Percentiles rank a stretch among this genome's conserved stretches.
These are phyloP conservation scores for Penicillium sp. DNA, from an alignment of 2,329 filamentous ascomycete genomes.

Conservation along the genomic window DNA sequence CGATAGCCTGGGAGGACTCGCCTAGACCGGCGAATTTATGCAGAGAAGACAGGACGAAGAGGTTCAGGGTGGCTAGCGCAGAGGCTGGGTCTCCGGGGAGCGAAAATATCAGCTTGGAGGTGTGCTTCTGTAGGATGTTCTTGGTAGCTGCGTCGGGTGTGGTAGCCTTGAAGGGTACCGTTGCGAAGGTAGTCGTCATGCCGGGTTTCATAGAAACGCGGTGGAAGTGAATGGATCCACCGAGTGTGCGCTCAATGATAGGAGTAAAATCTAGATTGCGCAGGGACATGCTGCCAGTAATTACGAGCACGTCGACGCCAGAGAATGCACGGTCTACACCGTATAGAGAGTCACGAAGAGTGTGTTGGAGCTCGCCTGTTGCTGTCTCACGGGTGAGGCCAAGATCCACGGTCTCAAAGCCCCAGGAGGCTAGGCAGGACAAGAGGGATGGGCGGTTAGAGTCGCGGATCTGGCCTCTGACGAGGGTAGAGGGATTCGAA, in stretches of 20 bases:
- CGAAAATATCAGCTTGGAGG: slow-evolving; percentile 74
- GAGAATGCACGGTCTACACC: neutral
- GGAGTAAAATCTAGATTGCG: slow-evolving; percentile 95
- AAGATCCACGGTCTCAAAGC: slow-evolving; percentile 76
- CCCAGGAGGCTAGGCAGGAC: slow-evolving; percentile 69
- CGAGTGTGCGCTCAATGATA: slow-evolving; percentile 77
- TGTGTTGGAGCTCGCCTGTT: slow-evolving; percentile 69
- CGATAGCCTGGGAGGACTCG: slow-evolving; percentile 3
- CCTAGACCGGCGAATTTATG: slow-evolving; percentile 71
- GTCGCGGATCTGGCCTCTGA: slow-evolving; percentile 71
- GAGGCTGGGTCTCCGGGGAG: slow-evolving; percentile 91
- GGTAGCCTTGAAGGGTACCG: slow-evolving; percentile 61
- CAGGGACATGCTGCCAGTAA: slow-evolving; percentile 71
- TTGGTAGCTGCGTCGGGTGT: neutral
- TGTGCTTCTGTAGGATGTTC: slow-evolving; percentile 50
- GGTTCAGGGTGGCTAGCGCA: slow-evolving; percentile 85
- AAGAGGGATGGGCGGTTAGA: slow-evolving; percentile 86
- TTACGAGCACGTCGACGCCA: slow-evolving; percentile 35
- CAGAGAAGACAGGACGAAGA: slow-evolving; percentile 85
- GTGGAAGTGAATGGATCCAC: slow-evolving; percentile 91
- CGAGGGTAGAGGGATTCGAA: slow-evolving; percentile 15
- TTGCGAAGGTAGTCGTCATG: slow-evolving; percentile 95
- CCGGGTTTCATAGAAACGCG: slow-evolving; percentile 96
- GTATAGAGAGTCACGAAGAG: slow-evolving; percentile 55
- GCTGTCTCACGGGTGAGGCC: slow-evolving; percentile 66